Base-by-base conservation (phyloP, 257 asterid genomes). In the Cinchona pubescens region DNA sequence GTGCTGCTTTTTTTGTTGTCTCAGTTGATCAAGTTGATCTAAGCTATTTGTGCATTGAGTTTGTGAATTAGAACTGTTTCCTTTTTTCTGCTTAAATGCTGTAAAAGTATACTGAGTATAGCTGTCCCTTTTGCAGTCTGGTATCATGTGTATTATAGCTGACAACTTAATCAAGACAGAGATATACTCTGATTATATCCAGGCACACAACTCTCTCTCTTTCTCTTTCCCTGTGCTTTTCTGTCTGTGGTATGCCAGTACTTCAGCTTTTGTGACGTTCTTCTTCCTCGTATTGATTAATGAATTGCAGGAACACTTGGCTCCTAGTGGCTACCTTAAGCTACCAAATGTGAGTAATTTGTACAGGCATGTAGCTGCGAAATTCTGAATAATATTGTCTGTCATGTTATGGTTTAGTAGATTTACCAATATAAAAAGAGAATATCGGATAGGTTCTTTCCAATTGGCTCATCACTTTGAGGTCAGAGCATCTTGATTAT, bases 291-390 rank as follows among this genome's bases (percentile, higher is more conserved):
- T 71, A 34, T 71, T 81, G 63, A 56, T 59, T 62, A 76, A 42
- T 75, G 48, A 81, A 70, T 62, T 87, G 86, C 97, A 94, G 98
- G 87, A 85, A 59, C 97, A 94, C 89, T 83, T 94, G 87, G 98
- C 97, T 86, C 97, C 98, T 61, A 92, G 98, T 79, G 97, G 97
- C 74, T 94, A 94, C 81, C 92, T 94, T 77, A 94, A 92, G 84
- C 86, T 94, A 74, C 97, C 97, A 81, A 92, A 90, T 53, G 98
- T 94, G 80, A 90, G 98, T 88, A 69, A 64, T 46, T 40, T 65
- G 14, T 18, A 30, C 12, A 2, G 23, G 21, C 16, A 27, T 4
- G 29, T 15, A 34, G 21, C 48, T 78, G 42, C 3, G 42, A 12
- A 6, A 58, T 58, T 27, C 23, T 38, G 29, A 10, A 46, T 40